A percentile compares a stretch with the other conserved stretches of the same genome.
Evolutionary conservation across 805 yeast genomes (phyloP).

Genomic region (Candida odintsovae): DNA sequence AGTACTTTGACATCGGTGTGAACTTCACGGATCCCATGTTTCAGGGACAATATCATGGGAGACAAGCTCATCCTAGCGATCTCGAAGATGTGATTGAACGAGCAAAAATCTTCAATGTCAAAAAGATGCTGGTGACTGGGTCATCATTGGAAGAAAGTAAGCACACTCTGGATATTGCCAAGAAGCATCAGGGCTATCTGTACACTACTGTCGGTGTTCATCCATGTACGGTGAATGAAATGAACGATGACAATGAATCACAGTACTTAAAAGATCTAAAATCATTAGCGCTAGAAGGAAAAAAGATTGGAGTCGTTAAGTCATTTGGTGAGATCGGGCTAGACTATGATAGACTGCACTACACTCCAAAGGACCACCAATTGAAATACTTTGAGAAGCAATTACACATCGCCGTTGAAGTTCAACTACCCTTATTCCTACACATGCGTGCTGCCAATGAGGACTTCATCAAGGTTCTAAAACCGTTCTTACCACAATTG

Average conservation of each 20-base stretch:
- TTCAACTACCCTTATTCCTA: slow-evolving; percentile 71
- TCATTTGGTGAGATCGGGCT: slow-evolving; percentile 96
- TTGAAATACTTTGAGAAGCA: slow-evolving; percentile 63
- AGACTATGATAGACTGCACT: slow-evolving; percentile 86
- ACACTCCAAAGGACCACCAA: slow-evolving; percentile 67
- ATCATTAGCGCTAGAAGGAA: slow-evolving; percentile 42
- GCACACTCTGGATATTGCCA: slow-evolving; percentile 53
- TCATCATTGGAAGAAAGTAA: slow-evolving; percentile 64
- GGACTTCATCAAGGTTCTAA: slow-evolving; percentile 64
- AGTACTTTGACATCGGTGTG: slow-evolving; percentile 47
- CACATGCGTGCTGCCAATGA: slow-evolving; percentile 85
- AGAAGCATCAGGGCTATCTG: slow-evolving; percentile 26
- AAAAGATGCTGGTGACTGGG: slow-evolving; percentile 75
- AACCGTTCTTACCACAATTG: slow-evolving; percentile 42
- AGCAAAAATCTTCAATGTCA: slow-evolving; percentile 61
- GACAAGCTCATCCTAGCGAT: slow-evolving; percentile 63
- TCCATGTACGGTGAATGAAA: slow-evolving; percentile 78
- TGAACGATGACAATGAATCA: slow-evolving; percentile 24
- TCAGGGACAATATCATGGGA: slow-evolving; percentile 70
- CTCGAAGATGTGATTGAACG: slow-evolving; percentile 56
- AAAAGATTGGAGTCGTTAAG: slow-evolving; percentile 46
- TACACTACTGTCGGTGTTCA: slow-evolving; percentile 89
- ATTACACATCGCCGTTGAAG: slow-evolving; percentile 54
- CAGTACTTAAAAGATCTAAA: slow-evolving; percentile 44
- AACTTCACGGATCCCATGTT: slow-evolving; percentile 90